Evolutionary conservation across 768 basidiomycete genomes (phyloP), one percentile per base, ranked within the genome.

Genomic region (Serendipita sp.): DNA sequence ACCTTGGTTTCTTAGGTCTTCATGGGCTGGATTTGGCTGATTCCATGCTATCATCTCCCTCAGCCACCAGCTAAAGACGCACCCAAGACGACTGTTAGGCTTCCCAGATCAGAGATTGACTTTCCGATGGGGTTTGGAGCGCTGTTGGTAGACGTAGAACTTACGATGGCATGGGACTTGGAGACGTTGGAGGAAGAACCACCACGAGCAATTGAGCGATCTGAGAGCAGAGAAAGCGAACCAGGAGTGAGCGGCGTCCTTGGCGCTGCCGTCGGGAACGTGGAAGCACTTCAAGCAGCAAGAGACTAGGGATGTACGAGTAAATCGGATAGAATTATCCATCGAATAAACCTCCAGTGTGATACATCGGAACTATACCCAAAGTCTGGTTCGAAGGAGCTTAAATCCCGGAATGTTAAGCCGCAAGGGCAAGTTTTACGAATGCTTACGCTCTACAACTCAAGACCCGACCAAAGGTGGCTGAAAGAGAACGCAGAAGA

Each of bases 11-110:
- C 8, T 0, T 70, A 90, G 80, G 78, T 91, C 0, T 83, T 86
- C 69, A 82, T 93, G 72, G 85, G 87, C 36, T 93, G 91, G 91
- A 71, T 85, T 60, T 92, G 91, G 91, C 79, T 92, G 70, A 82
- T 93, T 66, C 91, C 91, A 0, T 78, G 83, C 0, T 92, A 92
- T 75, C 88, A 92, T 70, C 81, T 91, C 76, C 76, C 81, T 0
- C 78, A 81, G 48, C 76, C 80, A 44, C 76, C 78, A 3, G 70
- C 74, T 1, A 28, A 67, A 63, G 23, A 63, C 66, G 48, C 60
- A 63, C 65, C 73, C 15, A 66, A 70, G 34, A 69, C 75, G 60
- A 71, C 75, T 23, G 65, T 86, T 30, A 68, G 73, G 10, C 72
- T 91, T 36, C 77, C 78, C 18, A 76, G 78, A 35, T 82, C 84